These are phyloP conservation scores for Termitomyces heimii DNA, from an alignment of 768 basidiomycete species.

Conservation along the genomic window DNA sequence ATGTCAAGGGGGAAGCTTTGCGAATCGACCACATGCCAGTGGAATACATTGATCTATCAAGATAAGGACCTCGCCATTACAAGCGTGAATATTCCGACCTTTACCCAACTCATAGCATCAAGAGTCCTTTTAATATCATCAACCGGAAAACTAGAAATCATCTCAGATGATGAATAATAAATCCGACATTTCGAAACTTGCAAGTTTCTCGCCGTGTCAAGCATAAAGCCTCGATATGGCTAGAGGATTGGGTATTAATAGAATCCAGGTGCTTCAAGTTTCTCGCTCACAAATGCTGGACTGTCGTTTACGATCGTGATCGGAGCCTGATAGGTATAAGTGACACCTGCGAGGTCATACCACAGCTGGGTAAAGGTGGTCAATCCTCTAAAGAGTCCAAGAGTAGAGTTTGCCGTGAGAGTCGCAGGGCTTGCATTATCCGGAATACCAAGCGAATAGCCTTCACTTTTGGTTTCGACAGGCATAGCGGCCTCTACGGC, in stretches of 20 bases:
- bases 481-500: slow-evolving; percentile 45
- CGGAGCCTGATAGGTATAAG: slow-evolving; percentile 52
- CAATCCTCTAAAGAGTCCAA: slow-evolving; percentile 67
- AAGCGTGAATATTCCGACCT: slow-evolving; percentile 37
- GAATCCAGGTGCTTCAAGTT: background rate
- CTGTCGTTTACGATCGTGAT: slow-evolving; percentile 50
- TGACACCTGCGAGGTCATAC: slow-evolving; percentile 42
- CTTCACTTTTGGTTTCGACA: slow-evolving; percentile 47
- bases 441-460: slow-evolving; percentile 53
- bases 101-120: slow-evolving; percentile 74
- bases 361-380: slow-evolving; percentile 75
- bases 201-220: slow-evolving; percentile 79
- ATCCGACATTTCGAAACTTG: slow-evolving; percentile 23
- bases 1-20: slow-evolving; percentile 73
- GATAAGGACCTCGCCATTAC: slow-evolving; percentile 22
- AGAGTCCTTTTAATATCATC: slow-evolving; percentile 61
- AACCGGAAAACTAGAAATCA: slow-evolving; percentile 59
- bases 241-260: slow-evolving; percentile 15
- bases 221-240: slow-evolving; percentile 74
- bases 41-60: slow-evolving; percentile 59
- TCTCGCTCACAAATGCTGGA: slow-evolving; percentile 54
- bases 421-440: slow-evolving; percentile 45
- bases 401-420: slow-evolving; percentile 53
- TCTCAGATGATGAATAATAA: background rate
- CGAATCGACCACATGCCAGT: slow-evolving; percentile 81